These are phyloP conservation scores for Rhizopus microsporus DNA, from an alignment of 371 early-diverging fungal genomes.

Conservation along the genomic window DNA sequence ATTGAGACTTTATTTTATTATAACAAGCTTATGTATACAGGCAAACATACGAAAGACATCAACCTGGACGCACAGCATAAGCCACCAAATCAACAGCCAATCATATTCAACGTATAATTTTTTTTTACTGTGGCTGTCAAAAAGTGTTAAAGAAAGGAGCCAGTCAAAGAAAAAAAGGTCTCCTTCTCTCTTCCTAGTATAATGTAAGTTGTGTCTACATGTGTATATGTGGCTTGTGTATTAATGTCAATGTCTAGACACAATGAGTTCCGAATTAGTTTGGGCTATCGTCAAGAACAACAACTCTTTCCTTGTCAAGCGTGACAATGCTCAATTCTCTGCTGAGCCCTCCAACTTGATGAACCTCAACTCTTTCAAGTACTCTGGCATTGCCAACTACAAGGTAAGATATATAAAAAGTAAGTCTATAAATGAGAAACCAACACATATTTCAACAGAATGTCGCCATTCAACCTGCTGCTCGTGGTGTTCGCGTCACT, in stretches of 20 bases:
- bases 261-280: constrained; percentile 71
- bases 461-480: constrained; percentile 62
- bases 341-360: constrained; percentile 83
- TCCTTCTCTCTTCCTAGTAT: constrained; percentile 43
- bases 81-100: too few species aligned
- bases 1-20: too few species aligned
- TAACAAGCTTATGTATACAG: too few species aligned
- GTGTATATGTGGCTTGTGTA: constrained; percentile 15
- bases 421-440: constrained; percentile 1
- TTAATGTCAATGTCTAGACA: constrained; percentile 16
- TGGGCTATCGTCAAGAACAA: constrained; percentile 87
- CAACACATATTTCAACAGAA: constrained; percentile 41
- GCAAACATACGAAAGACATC: too few species aligned
- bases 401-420: constrained; percentile 51
- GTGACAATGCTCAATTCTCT: constrained; percentile 79
- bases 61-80: too few species aligned
- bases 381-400: constrained; percentile 80
- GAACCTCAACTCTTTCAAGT: constrained; percentile 86
- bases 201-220: constrained; percentile 27
- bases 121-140: too few species aligned
- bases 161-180: neutral
- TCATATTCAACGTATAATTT: too few species aligned
- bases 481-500: constrained; percentile 68
- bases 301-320: constrained; percentile 88
- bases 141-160: too few species aligned